Base-by-base conservation (phyloP, 371 early-diverging fungal species). In the Mortierella sp. region DNA sequence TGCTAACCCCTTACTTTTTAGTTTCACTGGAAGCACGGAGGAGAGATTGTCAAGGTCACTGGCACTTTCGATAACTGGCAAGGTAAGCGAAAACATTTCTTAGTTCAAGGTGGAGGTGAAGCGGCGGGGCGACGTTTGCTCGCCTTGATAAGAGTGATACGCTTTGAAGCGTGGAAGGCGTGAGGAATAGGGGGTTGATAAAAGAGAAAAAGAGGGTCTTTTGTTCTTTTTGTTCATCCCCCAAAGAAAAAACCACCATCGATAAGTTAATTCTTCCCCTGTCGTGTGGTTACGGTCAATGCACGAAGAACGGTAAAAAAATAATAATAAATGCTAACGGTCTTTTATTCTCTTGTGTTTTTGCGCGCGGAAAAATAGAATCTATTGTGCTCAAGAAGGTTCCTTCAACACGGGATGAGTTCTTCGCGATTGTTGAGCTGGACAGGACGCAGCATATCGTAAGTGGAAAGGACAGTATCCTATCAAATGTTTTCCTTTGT, bases 11-110 rank as follows among this genome's bases (percentile, higher is more conserved):
- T 41, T 68, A 24, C 68, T 38, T 68, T 68, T 38, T 84, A 91
- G 89, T 87, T 91, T 72, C 76, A 76, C 27, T 91, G 92, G 91
- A 88, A 84, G 38, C 89, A 90, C 72, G 92, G 91, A 18, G 92
- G 90, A 29, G 84, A 88, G 48, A 81, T 81, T 54, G 90, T 90
- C 35, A 85, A 88, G 63, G 80, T 92, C 60, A 92, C 91, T 29
- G 92, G 92, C 27, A 89, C 84, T 14, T 92, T 92, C 76, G 91
- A 90, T 76, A 84, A 90, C 78, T 92, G 92, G 92, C 63, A 84
- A 82, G 83, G 91, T 91, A 68, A 63, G 8, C 48, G 41, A 89
- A 72, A 38, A 46, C 18, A 11, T 2, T 32, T 63, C 44, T n/a
- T 14, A 44, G 44, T 43, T 74, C 38, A 5, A 73, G 21, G 46